phyloP scores from a whole-genome alignment of 2,329 filamentous ascomycete species.

The Diaporthe citriasiana region DNA sequence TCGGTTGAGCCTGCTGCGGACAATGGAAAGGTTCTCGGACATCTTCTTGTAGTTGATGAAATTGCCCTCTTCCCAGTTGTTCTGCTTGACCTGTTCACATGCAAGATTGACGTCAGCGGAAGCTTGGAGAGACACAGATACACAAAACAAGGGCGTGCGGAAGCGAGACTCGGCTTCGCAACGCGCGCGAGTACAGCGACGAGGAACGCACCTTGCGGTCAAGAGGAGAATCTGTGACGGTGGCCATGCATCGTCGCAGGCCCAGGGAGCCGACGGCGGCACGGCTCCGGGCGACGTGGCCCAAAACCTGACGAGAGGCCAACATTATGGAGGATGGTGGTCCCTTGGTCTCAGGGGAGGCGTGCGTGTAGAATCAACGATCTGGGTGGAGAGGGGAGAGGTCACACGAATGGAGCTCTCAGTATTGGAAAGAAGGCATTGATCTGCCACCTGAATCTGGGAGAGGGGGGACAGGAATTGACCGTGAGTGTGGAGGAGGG shows the following conservation, averaged over 20 bases:
- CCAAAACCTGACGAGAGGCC: conserved; percentile 79
- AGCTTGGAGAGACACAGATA: background rate
- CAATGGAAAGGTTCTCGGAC: conserved; percentile 95
- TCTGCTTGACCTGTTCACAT: conserved; percentile 81
- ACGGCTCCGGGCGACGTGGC: conserved; percentile 73
- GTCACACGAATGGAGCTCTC: conserved; percentile 47
- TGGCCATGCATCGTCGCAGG: conserved; percentile 81
- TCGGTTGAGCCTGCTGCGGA: conserved; percentile 89
- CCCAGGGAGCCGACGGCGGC: conserved; percentile 70
- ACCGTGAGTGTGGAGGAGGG: conserved; percentile 24
- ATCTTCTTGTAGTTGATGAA: conserved; percentile 99
- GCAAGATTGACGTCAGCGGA: conserved; percentile 39
- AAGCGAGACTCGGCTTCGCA: conserved; percentile 6
- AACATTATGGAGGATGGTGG: conserved; percentile 69
- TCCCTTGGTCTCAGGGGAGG: conserved; percentile 36
- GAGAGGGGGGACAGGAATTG: conserved; percentile 22
- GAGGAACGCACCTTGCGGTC: conserved; percentile 81
- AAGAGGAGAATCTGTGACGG: conserved; percentile 86
- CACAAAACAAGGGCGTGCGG: background rate
- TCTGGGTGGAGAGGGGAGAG: conserved; percentile 39
- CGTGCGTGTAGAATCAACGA: conserved; percentile 27
- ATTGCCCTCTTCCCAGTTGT: conserved; percentile 95
- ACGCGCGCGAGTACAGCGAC: background rate
- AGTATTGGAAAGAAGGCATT: conserved; percentile 40
- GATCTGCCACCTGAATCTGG: conserved; percentile 35